Evolutionary conservation across 768 basidiomycete genomes (phyloP), one percentile per base, ranked within the genome.

Genomic region (Lentinula guzmanii): DNA sequence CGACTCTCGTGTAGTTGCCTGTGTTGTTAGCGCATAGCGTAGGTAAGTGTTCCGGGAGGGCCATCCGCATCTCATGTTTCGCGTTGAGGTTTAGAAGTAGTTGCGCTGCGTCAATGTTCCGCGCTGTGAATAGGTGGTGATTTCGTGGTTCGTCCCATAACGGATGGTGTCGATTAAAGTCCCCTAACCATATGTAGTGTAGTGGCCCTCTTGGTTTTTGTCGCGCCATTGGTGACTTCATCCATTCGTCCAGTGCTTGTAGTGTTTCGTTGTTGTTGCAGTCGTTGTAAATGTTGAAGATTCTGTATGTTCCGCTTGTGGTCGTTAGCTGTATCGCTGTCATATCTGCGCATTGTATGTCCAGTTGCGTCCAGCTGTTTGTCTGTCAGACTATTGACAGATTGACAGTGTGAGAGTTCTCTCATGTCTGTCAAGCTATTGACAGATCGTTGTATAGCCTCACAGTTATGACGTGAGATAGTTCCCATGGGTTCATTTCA

Each of bases 121-220:
- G 9, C 0, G 35, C 35, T 1, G 74, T 78, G 65, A 81, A 76
- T 0, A 82, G 74, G 52, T 72, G 71, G 8, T 53, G 53, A 52
- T 75, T 70, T 8, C 53, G 43, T 0, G 67, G 61, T 5, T 70
- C 61, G 21, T 80, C 77, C 79, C 79, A 80, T 8, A 73, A 24
- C 0, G 71, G 74, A 65, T 79, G 74, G 61, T 80, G 77, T 16
- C 70, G 52, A 60, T 79, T 79, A 68, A 78, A 79, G 64, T 79
- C 42, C 4, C 79, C 73, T 0, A 65, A 42, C 77, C 75, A 78
- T 3, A 76, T 60, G 39, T 21, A 9, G 65, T 50, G 60, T 45
- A 65, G 0, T 33, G 5, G 1, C 51, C 28, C 21, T 24, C 48
- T 50, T 15, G 48, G 48, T 24, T 7, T 31, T 10, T 5, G 7